These are phyloP conservation scores for Populus ilicifolia DNA, from an alignment of 345 rosid species.

Conservation along the genomic window DNA sequence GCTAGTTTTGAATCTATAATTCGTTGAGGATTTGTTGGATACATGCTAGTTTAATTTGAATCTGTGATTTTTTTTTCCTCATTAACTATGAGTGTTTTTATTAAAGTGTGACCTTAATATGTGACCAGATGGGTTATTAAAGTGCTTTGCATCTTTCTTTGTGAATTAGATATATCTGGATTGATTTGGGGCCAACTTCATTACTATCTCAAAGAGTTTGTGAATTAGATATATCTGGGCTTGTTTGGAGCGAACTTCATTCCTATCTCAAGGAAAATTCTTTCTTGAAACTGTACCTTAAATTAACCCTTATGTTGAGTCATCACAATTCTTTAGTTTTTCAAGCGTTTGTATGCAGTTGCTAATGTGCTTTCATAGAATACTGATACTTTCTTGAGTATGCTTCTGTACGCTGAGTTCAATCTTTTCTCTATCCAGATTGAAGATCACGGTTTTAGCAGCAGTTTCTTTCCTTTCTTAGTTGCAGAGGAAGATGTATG, in stretches of 20 bases:
- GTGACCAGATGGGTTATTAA: neutral
- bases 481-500: slow-evolving; percentile 84
- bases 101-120: too few relatives aligned
- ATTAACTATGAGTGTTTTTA: neutral
- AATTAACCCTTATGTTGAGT: neutral
- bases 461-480: slow-evolving; percentile 92
- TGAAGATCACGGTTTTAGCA: slow-evolving; percentile 81
- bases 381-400: slow-evolving; percentile 3
- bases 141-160: neutral
- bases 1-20: neutral
- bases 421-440: slow-evolving; percentile 50
- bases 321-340: neutral
- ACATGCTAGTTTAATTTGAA: neutral
- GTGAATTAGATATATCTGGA: neutral
- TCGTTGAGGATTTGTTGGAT: neutral
- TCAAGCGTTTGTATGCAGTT: neutral
- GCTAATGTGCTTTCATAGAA: neutral
- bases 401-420: slow-evolving; percentile 6
- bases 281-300: neutral
- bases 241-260: neutral
- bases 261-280: neutral
- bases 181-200: neutral
- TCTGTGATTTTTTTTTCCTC: neutral
- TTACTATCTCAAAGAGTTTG: neutral
- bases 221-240: neutral